These are phyloP conservation scores for Trichosporon sp. DNA, from an alignment of 1,284 basidiomycete genomes.

Conservation along the genomic window DNA sequence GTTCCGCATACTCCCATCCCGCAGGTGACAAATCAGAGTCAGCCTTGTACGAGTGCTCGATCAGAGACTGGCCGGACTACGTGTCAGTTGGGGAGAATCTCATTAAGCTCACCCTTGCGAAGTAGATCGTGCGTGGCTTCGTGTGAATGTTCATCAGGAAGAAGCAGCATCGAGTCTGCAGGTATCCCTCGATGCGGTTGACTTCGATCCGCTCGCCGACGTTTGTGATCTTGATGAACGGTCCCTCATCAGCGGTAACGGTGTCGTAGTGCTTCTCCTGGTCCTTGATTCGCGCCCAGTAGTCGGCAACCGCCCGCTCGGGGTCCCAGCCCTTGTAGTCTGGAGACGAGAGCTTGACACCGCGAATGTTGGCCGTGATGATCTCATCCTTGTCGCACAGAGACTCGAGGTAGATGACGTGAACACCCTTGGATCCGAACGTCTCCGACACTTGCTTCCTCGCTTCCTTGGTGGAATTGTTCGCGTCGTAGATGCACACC, in stretches of 20 bases:
- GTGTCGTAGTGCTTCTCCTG: slow-evolving; percentile 84
- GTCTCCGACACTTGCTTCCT: slow-evolving; percentile 76
- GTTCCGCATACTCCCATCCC: slow-evolving; percentile 92
- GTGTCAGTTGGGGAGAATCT: neutral
- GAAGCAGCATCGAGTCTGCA: slow-evolving; percentile 69
- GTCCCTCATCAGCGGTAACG: slow-evolving; percentile 66
- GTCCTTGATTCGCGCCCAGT: slow-evolving; percentile 82
- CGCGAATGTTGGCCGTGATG: slow-evolving; percentile 90
- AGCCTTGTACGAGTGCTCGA: slow-evolving; percentile 98
- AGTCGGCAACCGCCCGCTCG: slow-evolving; percentile 86
- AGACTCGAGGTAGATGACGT: slow-evolving; percentile 89
- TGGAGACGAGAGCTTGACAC: slow-evolving; percentile 96
- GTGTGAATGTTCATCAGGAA: slow-evolving; percentile 99
- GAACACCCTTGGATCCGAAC: slow-evolving; percentile 79
- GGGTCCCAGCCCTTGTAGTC: slow-evolving; percentile 94
- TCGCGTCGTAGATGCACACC: slow-evolving; percentile 99
- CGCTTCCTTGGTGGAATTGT: slow-evolving; percentile 76
- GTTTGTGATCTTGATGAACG: slow-evolving; percentile 95
- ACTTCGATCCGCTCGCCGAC: slow-evolving; percentile 93
- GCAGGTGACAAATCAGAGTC: slow-evolving; percentile 94
- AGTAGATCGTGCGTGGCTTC: slow-evolving; percentile 83
- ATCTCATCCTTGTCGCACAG: slow-evolving; percentile 87
- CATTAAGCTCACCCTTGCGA: slow-evolving; percentile 71
- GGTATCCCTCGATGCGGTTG: slow-evolving; percentile 67
- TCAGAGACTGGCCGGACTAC: slow-evolving; percentile 87